A percentile compares a stretch with the other conserved stretches of the same genome.
These are phyloP conservation scores for Anaeramoeba flamelloides DNA, from an alignment of 78 protist species.

Conservation along the genomic window DNA sequence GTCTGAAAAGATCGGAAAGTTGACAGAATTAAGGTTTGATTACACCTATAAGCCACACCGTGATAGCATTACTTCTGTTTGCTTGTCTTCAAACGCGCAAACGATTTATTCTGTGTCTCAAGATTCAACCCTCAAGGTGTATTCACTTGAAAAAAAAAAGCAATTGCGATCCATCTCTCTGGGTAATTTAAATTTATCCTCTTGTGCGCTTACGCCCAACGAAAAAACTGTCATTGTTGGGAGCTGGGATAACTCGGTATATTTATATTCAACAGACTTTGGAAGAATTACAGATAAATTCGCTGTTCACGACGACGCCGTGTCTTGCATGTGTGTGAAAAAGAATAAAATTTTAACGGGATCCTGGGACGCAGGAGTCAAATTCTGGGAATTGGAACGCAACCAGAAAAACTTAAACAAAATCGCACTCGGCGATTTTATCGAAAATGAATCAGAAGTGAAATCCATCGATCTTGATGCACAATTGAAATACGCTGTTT, in stretches of 20 bases:
- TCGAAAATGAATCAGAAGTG: too few relatives aligned
- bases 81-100: slow-evolving; percentile 28
- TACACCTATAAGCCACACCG: slow-evolving; percentile 2
- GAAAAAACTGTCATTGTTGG: slow-evolving; percentile 39
- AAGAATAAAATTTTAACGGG: slow-evolving; percentile 31
- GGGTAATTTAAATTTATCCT: slow-evolving; percentile 36
- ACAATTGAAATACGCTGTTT: too few relatives aligned
- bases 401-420: too few relatives aligned
- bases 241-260: slow-evolving; percentile 46
- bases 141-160: slow-evolving; percentile 23
- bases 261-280: slow-evolving; percentile 36
- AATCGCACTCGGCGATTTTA: too few relatives aligned
- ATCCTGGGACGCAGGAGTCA: slow-evolving; percentile 53
- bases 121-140: slow-evolving; percentile 37
- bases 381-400: slow-evolving; percentile 16
- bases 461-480: too few relatives aligned
- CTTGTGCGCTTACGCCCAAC: slow-evolving; percentile 32
- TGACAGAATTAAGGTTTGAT: too few relatives aligned
- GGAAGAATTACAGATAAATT: slow-evolving; percentile 30
- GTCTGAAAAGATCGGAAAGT: too few relatives aligned
- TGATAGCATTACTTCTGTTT: slow-evolving; percentile 10
- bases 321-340: slow-evolving; percentile 24
- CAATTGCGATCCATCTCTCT: slow-evolving; percentile 36
- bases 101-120: slow-evolving; percentile 40
- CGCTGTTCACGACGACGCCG: slow-evolving; percentile 46